Conservation (phyloP, 1,139 yeast species). For the Chernovozyma aurita region DNA sequence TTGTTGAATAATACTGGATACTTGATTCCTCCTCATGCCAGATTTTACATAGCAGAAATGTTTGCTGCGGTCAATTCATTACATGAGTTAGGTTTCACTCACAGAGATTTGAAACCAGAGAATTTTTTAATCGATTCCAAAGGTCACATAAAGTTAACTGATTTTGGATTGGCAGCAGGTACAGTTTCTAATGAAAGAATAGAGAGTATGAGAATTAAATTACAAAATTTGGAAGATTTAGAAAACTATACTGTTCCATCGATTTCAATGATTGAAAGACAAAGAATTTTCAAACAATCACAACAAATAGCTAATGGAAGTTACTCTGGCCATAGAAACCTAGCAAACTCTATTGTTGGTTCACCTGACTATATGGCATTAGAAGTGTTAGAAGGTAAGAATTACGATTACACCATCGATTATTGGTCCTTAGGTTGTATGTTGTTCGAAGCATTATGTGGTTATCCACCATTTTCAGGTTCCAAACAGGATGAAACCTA, state of each 20-base stretch:
- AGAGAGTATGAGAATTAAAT: conserved; percentile 84
- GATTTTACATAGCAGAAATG: conserved; percentile 95
- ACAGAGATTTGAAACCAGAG: conserved; percentile 96
- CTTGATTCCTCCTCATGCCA: conserved; percentile 89
- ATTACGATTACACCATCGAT: conserved; percentile 93
- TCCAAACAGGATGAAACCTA: conserved; percentile 92
- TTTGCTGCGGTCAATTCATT: conserved; percentile 89
- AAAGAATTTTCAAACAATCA: conserved; percentile 72
- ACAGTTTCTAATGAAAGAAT: conserved; percentile 90
- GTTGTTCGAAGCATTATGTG: conserved; percentile 84
- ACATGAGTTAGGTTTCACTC: conserved; percentile 94
- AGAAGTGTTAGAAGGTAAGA: conserved; percentile 91
- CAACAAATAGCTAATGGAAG: conserved; percentile 43
- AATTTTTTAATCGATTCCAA: conserved; percentile 89
- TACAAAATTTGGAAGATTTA: conserved; percentile 74
- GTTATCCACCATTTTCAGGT: conserved; percentile 97
- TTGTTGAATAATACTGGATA: conserved; percentile 89
- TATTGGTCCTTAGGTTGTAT: conserved; percentile 99
- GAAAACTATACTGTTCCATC: conserved; percentile 67
- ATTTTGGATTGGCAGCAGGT: conserved; percentile 97
- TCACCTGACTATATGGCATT: conserved; percentile 99
- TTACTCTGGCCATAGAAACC: conserved; percentile 43
- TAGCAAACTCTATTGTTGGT: conserved; percentile 95
- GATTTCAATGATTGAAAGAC: conserved; percentile 81
- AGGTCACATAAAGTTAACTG: conserved; percentile 96